A percentile compares a stretch with the other conserved stretches of the same genome.
Conservation (phyloP, 371 early-diverging fungal genomes). For the Gilbertella persicaria region DNA sequence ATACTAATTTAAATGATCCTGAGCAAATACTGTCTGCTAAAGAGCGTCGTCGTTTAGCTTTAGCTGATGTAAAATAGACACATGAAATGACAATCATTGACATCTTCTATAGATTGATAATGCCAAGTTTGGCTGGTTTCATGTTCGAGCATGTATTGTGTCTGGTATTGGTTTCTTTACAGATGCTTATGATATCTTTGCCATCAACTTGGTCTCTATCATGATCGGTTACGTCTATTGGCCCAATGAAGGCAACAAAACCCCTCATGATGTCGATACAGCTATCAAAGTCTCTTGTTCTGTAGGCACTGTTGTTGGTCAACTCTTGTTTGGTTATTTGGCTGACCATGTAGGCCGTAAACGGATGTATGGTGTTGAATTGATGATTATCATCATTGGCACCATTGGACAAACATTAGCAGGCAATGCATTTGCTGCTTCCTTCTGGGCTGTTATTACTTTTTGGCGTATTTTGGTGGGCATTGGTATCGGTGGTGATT, state of each 20-base stretch:
- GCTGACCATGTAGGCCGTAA: constrained; percentile 83
- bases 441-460: constrained; percentile 51
- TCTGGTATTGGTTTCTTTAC: constrained; percentile 87
- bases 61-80: too few species aligned
- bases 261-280: constrained; percentile 61
- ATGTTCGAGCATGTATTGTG: constrained; percentile 77
- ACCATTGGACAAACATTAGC: constrained; percentile 62
- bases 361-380: constrained; percentile 82
- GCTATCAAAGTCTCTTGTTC: constrained; percentile 76
- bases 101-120: background rate
- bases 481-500: constrained; percentile 82
- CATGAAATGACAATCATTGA: too few species aligned
- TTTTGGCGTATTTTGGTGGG: constrained; percentile 82
- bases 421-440: constrained; percentile 54
- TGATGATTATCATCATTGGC: constrained; percentile 75
- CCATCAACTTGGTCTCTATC: constrained; percentile 73
- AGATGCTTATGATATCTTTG: constrained; percentile 86
- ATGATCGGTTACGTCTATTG: constrained; percentile 78
- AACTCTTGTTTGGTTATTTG: constrained; percentile 77
- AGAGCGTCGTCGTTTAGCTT: too few species aligned
- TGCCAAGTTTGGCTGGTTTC: constrained; percentile 65
- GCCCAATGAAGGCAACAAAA: constrained; percentile 33
- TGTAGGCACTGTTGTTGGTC: constrained; percentile 79
- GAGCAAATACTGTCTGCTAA: too few species aligned
- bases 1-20: too few species aligned